phyloP scores from a whole-genome alignment of 805 yeast species.

The Clavispora fructus region DNA sequence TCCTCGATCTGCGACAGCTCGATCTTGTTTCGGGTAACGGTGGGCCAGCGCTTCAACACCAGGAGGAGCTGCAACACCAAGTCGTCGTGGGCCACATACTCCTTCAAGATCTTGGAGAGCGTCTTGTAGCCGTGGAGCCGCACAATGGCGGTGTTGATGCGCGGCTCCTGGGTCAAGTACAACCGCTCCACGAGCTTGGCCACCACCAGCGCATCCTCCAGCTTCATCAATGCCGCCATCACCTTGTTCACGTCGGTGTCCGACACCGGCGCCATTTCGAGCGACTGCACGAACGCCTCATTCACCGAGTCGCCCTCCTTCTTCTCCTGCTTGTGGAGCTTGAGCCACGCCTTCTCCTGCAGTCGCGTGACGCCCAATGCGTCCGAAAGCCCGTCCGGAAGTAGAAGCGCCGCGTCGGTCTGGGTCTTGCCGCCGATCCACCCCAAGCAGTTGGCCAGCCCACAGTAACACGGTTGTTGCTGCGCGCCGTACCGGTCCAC shows the following conservation, averaged over 20 bases:
- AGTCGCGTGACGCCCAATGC: slow-evolving; percentile 73
- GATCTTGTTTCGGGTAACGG: slow-evolving; percentile 72
- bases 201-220: slow-evolving; percentile 61
- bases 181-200: slow-evolving; percentile 66
- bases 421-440: slow-evolving; percentile 96
- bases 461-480: slow-evolving; percentile 92
- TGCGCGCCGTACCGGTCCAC: slow-evolving; percentile 95
- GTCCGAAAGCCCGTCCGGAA: slow-evolving; percentile 79
- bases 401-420: slow-evolving; percentile 78
- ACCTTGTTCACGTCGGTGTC: slow-evolving; percentile 68
- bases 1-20: slow-evolving; percentile 68
- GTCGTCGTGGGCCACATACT: slow-evolving; percentile 25
- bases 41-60: slow-evolving; percentile 49
- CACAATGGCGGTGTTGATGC: slow-evolving; percentile 55
- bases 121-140: slow-evolving; percentile 85
- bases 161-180: slow-evolving; percentile 44
- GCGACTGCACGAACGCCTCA: slow-evolving; percentile 56
- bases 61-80: slow-evolving; percentile 47
- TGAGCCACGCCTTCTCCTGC: slow-evolving; percentile 69
- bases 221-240: slow-evolving; percentile 76
- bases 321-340: slow-evolving; percentile 47
- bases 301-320: slow-evolving; percentile 50
- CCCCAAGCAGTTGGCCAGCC: slow-evolving; percentile 87
- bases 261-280: slow-evolving; percentile 48
- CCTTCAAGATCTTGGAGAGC: slow-evolving; percentile 54